A percentile compares a stretch with the other conserved stretches of the same genome.
These are phyloP conservation scores for Metschnikowia bowlesiae DNA, from an alignment of 805 yeast genomes.

Conservation along the genomic window DNA sequence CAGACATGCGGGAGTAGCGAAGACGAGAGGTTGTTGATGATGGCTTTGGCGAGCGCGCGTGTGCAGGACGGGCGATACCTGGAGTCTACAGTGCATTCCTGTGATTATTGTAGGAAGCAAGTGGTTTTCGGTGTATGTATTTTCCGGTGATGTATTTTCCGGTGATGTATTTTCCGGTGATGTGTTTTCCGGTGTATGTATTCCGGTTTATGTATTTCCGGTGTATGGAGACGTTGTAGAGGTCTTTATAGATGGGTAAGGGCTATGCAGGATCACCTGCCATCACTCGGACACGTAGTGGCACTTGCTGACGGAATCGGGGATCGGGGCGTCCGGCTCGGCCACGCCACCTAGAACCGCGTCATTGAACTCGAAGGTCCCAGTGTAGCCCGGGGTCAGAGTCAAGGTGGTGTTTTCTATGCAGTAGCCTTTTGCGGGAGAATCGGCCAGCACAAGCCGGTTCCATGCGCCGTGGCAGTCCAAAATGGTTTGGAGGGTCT, in stretches of 20 bases:
- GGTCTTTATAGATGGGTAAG: too few species aligned
- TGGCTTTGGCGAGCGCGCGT: neutral
- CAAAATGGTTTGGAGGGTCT: slow-evolving; percentile 77
- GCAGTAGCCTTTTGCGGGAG: slow-evolving; percentile 18
- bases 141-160: too few species aligned
- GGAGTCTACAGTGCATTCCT: too few species aligned
- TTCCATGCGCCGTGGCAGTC: slow-evolving; percentile 88
- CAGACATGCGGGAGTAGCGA: neutral
- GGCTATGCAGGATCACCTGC: too few species aligned
- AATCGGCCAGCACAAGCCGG: slow-evolving; percentile 61
- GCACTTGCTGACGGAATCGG: slow-evolving; percentile 8
- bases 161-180: too few species aligned
- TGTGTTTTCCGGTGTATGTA: too few species aligned
- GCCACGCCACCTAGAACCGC: slow-evolving; percentile 9
- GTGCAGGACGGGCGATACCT: neutral
- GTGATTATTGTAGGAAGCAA: too few species aligned
- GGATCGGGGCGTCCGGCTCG: slow-evolving; percentile 14
- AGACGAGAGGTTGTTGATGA: neutral
- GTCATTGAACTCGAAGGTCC: slow-evolving; percentile 11
- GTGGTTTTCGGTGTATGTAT: too few species aligned
- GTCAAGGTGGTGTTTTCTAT: slow-evolving; percentile 9
- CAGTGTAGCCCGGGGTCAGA: slow-evolving; percentile 9
- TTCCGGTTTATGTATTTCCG: too few species aligned
- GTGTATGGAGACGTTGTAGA: too few species aligned
- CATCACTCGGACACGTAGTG: slow-evolving; percentile 7